phyloP scores from a whole-genome alignment of 192 early-diverging fungal species.

The Umbelopsis isabellina region DNA sequence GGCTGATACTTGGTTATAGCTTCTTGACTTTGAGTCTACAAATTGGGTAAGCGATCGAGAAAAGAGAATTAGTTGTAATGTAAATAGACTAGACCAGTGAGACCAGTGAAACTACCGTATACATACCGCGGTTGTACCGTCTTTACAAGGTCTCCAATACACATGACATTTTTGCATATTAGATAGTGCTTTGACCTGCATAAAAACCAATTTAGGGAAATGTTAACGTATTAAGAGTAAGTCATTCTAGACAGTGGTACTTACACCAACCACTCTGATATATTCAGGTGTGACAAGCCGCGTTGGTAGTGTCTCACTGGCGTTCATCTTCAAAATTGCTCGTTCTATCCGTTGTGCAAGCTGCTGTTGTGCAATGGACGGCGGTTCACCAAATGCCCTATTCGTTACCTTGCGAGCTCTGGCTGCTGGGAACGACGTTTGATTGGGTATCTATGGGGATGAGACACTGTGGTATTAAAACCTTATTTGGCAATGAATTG shows the following conservation, averaged over 20 bases:
- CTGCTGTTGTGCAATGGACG: slow-evolving; percentile 37
- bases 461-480: background rate
- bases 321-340: slow-evolving; percentile 32
- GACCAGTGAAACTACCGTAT: background rate
- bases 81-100: background rate
- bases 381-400: slow-evolving; percentile 27
- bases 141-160: slow-evolving; percentile 21
- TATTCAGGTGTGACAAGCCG: slow-evolving; percentile 24
- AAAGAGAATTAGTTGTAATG: too few species aligned
- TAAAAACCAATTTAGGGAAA: slow-evolving; percentile 16
- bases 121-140: slow-evolving; percentile 9
- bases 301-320: slow-evolving; percentile 29
- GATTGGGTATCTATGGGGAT: background rate
- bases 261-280: slow-evolving; percentile 24
- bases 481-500: background rate
- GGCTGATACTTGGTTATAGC: slow-evolving; percentile 21
- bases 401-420: slow-evolving; percentile 5
- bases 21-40: background rate
- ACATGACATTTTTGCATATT: slow-evolving; percentile 37
- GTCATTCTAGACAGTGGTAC: background rate
- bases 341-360: slow-evolving; percentile 36
- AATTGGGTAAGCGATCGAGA: too few species aligned
- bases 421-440: background rate
- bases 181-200: slow-evolving; percentile 32
- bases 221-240: slow-evolving; percentile 14